Percentiles rank a stretch among this genome's conserved stretches.
Evolutionary conservation across 345 rosid genomes (phyloP).

Genomic region (Aurinia saxatilis): DNA sequence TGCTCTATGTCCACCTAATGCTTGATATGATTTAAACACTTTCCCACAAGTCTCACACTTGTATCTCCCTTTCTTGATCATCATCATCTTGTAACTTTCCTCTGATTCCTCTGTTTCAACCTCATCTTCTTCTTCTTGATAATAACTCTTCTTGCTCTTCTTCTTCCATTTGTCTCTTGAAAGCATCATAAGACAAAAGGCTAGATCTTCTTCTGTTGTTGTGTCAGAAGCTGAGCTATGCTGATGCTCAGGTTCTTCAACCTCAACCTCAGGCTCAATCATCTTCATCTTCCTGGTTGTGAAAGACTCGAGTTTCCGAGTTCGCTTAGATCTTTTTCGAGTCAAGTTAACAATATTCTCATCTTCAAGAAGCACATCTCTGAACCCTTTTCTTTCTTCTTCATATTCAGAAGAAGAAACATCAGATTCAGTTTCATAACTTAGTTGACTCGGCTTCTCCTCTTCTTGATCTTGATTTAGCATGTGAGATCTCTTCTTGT

Average conservation of each 20-base stretch:
- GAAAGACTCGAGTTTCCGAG: conserved; percentile 31
- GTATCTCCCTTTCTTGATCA: conserved; percentile 41
- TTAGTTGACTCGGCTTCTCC: conserved; percentile 30
- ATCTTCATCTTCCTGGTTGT: conserved; percentile 19
- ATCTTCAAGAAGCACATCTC: conserved; percentile 50
- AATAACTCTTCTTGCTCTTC: neutral
- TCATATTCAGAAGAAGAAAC: conserved; percentile 34
- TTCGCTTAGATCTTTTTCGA: conserved; percentile 60
- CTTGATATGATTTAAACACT: conserved; percentile 85
- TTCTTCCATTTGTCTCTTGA: conserved; percentile 83
- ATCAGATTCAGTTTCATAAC: conserved; percentile 33
- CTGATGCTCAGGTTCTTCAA: conserved; percentile 50
- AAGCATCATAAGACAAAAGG: conserved; percentile 88
- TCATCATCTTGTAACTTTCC: conserved; percentile 28
- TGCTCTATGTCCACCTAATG: conserved; percentile 87
- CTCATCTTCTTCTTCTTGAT: conserved; percentile 33
- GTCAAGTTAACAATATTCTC: conserved; percentile 37
- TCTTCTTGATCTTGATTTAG: conserved; percentile 4
- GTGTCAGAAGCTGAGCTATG: conserved; percentile 73
- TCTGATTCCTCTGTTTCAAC: too few species aligned
- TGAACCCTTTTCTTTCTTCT: conserved; percentile 39
- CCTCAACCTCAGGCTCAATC: conserved; percentile 40
- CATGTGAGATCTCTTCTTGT: conserved; percentile 69
- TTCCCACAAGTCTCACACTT: conserved; percentile 79
- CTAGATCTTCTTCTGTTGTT: conserved; percentile 81